These are phyloP conservation scores for Rhodotorula taiwanensis DNA, from an alignment of 768 basidiomycete species.

Conservation along the genomic window DNA sequence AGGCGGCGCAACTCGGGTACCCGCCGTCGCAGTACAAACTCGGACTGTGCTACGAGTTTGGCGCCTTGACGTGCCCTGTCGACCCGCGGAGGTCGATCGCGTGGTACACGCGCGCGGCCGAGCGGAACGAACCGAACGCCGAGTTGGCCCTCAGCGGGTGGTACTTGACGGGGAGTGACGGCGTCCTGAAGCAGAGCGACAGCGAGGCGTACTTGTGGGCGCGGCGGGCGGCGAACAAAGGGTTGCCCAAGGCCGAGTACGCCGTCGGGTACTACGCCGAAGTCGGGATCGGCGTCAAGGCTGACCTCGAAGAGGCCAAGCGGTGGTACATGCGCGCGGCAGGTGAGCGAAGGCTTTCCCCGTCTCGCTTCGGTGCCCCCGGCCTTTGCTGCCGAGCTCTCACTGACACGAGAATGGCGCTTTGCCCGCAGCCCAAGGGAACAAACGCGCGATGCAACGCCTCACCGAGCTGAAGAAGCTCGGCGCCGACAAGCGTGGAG, in stretches of 20 bases:
- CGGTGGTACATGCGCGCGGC: conserved; percentile 99
- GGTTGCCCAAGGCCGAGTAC: conserved; percentile 92
- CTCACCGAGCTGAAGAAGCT: conserved; percentile 90
- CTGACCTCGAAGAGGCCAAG: conserved; percentile 90
- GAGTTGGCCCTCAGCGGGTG: conserved; percentile 95
- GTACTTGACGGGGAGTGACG: conserved; percentile 94
- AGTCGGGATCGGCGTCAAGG: conserved; percentile 93
- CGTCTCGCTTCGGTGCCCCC: neutral
- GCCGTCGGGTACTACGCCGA: conserved; percentile 92
- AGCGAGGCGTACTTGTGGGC: conserved; percentile 99
- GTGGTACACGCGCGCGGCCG: conserved; percentile 97
- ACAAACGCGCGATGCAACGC: conserved; percentile 92
- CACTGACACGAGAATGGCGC: neutral
- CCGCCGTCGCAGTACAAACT: conserved; percentile 91
- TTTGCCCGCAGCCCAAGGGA: conserved; percentile 71
- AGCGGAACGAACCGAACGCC: conserved; percentile 89
- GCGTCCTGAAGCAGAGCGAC: conserved; percentile 93
- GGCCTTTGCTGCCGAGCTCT: no score
- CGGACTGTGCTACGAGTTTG: conserved; percentile 92
- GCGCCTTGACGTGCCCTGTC: conserved; percentile 74
- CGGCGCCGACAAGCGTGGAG: conserved; percentile 46
- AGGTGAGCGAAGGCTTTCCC: conserved; percentile 57
- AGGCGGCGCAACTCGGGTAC: conserved; percentile 88
- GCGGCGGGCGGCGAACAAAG: conserved; percentile 89
- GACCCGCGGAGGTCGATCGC: conserved; percentile 91